Evolutionary conservation across 371 early-diverging fungal species (phyloP).

Genomic region (Actinomortierella wolfii): DNA sequence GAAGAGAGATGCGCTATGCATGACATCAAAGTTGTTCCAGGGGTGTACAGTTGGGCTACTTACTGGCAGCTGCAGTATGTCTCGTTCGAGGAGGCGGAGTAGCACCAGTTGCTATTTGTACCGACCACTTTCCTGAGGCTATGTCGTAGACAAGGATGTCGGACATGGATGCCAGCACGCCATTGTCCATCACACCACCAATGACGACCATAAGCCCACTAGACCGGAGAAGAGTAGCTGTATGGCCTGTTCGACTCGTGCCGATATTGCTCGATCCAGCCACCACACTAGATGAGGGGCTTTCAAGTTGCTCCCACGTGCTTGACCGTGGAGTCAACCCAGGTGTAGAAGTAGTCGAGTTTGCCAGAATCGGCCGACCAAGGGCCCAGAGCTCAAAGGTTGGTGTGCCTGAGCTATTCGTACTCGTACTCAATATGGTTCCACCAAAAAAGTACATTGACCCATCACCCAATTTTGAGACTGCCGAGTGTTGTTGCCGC

Average conservation of each 20-base stretch:
- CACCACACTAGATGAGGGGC: background rate
- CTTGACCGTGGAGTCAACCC: constrained; percentile 24
- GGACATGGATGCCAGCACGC: constrained; percentile 26
- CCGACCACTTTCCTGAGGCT: constrained; percentile 28
- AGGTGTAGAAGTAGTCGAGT: constrained; percentile 7
- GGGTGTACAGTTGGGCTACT: constrained; percentile 2
- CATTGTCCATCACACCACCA: constrained; percentile 27
- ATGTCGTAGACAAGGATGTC: constrained; percentile 40
- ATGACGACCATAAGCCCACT: constrained; percentile 32
- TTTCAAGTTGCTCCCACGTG: constrained; percentile 29
- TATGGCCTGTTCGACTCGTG: constrained; percentile 19
- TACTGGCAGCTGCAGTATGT: constrained; percentile 40
- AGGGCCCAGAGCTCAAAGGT: constrained; percentile 35
- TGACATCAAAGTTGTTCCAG: constrained; percentile 4
- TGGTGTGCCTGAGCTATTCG: constrained; percentile 14
- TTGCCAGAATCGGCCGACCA: constrained; percentile 13
- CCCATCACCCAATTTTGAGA: constrained; percentile 32
- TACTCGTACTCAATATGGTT: constrained; percentile 20
- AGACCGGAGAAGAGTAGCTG: constrained; percentile 35
- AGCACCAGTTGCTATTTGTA: constrained; percentile 39
- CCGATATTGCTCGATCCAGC: background rate
- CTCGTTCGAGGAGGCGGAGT: constrained; percentile 31
- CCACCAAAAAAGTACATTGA: constrained; percentile 38
- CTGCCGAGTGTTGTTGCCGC: constrained; percentile 24
- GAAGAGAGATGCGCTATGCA: background rate